Evolutionary conservation across 345 rosid species (phyloP), one percentile per base, ranked within the genome.

Genomic region (Hibiscus tridactylites): DNA sequence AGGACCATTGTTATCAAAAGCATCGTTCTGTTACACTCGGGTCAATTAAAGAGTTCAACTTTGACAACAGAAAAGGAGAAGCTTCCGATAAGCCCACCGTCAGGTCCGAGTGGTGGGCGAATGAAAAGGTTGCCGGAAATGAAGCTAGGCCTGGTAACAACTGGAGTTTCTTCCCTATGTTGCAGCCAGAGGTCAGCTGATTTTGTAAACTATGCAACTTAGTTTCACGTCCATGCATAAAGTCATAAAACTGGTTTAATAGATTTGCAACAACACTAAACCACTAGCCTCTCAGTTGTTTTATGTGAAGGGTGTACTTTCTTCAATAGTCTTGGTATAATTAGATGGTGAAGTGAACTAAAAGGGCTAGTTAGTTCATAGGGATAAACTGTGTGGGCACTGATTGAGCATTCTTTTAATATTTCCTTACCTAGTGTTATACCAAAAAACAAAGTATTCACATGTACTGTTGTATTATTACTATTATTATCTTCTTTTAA

Each of bases 121-220:
- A 85, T 28, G 93, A 88, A 77, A 88, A 92, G 71, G 90, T 89
- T 62, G 87, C 87, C 7, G 91, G 95, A 47, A 83, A 83, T 78
- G 90, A 89, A 68, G 71, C 76, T 73, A 83, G 78, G 59, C 81
- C 85, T 58, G 77, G 87, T 70, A 83, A 76, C 76, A 87, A 78
- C 77, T 93, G 98, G 98, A 83, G 88, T 61, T 91, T 93, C 86
- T 91, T 91, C 83, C 97, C 98, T 0, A 75, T 87, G 73, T 83
- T 93, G 72, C 92, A 87, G 81, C 90, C 97, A 68, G 88, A 86
- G 76, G 85, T 86, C 67, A 84, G 85, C 78, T 91, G 81, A 90
- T 71, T 74, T 58, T 59, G 50, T 16, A 71, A 37, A 64, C 76
- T 37, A 50, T 60, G 59, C 52, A 5, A 46, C 58, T 42, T 42